Base-by-base conservation (phyloP, 2,329 filamentous ascomycete species). In the Fusarium miscanthi region DNA sequence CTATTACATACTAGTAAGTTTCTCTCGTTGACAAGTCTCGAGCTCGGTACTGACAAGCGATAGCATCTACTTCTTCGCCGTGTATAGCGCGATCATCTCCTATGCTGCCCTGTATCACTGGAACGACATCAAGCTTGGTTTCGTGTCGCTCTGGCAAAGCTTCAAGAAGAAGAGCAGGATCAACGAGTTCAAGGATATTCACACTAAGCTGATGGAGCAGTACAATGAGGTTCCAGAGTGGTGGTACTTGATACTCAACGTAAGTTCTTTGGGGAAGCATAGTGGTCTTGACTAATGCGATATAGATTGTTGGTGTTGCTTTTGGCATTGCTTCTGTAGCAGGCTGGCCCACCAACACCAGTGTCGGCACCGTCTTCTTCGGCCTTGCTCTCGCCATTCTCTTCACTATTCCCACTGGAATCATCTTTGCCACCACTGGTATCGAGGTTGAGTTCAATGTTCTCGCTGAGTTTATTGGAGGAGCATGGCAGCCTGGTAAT, bases 141-240 rank as follows among this genome's bases (percentile, higher is more conserved):
- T 81, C 49, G 51, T 59, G 19, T 76, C 74, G 3, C 17, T 76
- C 4, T 56, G 54, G 30, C 17, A 62, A 12, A 76, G 73, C 9
- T 35, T 76, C 31, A 74, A 57, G 31, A 70, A 72, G 16, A 31
- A 65, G 1, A 46, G 59, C 46, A 64, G 59, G 21, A 21, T 51
- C 7, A 48, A 53, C 0, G 65, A 75, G 6, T 81, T 83, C 19
- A 82, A 82, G 58, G 84, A 87, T 66, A 73, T 84, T 1, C 83
- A 86, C 42, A 84, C 77, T 5, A 77, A 82, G 0, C 75, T 84
- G 3, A 86, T 87, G 84, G 72, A 78, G 8, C 78, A 76, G 4
- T 87, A 86, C 66, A 76, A 78, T 0, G 85, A 86, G 51, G 84
- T 86, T 1, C 85, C 85, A 1, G 85, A 86, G 62, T 87, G 85